Evolutionary conservation across 192 early-diverging fungal genomes (phyloP), one percentile per base, ranked within the genome.

Genomic region (Irineochytrium annulatum): DNA sequence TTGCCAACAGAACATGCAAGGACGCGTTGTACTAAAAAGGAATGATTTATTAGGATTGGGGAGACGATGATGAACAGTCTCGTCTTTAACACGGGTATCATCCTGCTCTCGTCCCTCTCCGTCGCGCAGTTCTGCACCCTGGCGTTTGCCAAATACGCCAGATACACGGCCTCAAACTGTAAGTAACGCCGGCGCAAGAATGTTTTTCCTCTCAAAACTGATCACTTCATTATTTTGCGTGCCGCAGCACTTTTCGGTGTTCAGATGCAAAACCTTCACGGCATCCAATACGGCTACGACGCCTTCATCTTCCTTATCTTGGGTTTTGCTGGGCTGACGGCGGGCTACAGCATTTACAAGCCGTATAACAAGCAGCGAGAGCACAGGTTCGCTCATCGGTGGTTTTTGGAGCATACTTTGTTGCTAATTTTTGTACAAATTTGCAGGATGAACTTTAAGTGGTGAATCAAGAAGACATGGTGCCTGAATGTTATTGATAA

Each of bases 11-110:
- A 8, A 13, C 19, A 52, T 52, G 2, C 14, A 8, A 1, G 2
- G 27, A 57, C 60, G 0, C 0, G 11, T 17, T 22, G 0, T 0
- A 60, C 60, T 59, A 58, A 6, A 60, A 26, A 24, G 8, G 8
- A 13, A 44, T 69, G 1, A 37, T 61, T 72, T 69, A 24, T 31
- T 70, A 82, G 82, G 41, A 61, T 84, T 51, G 79, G 77, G 45
- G 81, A 84, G 43, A 84, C 81, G 11, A 51, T 85, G 69, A 85
- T 85, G 80, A 82, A 71, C 62, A 62, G 75, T 6, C 52, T 85
- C 35, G 71, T 85, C 17, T 85, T 83, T 63, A 85, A 85, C 59
- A 67, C 71, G 22, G 83, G 83, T 24, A 59, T 85, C 19, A 72
- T 85, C 29, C 61, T 85, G 31, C 56, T 85, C 0, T 70, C 68